Evolutionary conservation across 2,329 filamentous ascomycete genomes (phyloP).

Genomic region (Tolypocladium pustulatum): DNA sequence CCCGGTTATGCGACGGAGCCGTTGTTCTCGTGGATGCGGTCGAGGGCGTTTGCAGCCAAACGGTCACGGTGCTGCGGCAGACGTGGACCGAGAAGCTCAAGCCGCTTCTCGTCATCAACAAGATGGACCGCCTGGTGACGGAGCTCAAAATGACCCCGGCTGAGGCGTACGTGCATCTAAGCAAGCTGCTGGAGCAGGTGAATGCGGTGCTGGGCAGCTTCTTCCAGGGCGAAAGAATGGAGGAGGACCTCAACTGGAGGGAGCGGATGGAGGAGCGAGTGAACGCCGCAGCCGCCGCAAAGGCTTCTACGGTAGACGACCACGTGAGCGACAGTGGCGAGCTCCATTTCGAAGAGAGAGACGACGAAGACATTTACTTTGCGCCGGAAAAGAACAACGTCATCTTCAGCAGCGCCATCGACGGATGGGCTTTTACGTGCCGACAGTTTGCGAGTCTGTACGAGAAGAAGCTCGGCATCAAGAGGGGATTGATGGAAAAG

Average conservation of each 20-base stretch:
- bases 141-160: conserved; percentile 87
- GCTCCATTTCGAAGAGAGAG: conserved; percentile 72
- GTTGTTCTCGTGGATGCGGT: conserved; percentile 93
- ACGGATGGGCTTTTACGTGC: conserved; percentile 98
- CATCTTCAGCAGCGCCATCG: conserved; percentile 94
- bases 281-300: conserved; percentile 57
- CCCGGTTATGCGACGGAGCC: conserved; percentile 85
- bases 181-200: conserved; percentile 84
- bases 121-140: conserved; percentile 89
- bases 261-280: conserved; percentile 84
- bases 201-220: conserved; percentile 97
- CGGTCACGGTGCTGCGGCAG: conserved; percentile 89
- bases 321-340: conserved; percentile 46
- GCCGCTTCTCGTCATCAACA: conserved; percentile 92
- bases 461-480: conserved; percentile 95
- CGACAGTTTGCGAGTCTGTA: conserved; percentile 89
- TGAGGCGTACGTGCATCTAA: conserved; percentile 84
- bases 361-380: conserved; percentile 97
- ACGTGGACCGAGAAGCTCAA: conserved; percentile 94
- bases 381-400: conserved; percentile 98
- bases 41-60: conserved; percentile 96
- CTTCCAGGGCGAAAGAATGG: conserved; percentile 96
- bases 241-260: conserved; percentile 92
- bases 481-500: conserved; percentile 77
- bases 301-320: conserved; percentile 37